These are phyloP conservation scores for Apiospora kogelbergensis DNA, from an alignment of 2,329 filamentous ascomycete genomes.

Conservation along the genomic window DNA sequence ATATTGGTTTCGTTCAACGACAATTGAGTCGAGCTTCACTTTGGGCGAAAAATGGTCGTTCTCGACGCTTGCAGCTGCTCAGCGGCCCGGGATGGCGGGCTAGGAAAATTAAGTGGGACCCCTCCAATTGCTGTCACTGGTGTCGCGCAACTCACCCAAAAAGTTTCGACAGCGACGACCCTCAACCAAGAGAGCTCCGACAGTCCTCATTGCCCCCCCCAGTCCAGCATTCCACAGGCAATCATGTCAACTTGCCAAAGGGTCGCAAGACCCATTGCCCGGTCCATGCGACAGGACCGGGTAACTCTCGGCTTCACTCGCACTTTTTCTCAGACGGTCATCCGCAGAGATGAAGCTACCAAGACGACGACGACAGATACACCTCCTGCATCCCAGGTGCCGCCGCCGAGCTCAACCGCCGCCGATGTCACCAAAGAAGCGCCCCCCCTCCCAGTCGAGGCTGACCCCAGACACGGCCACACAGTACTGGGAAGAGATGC, in stretches of 20 bases:
- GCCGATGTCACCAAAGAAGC: conserved; percentile 13
- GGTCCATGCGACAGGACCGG: conserved; percentile 48
- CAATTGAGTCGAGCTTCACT: not conserved
- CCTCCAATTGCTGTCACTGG: not conserved
- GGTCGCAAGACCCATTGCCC: conserved; percentile 55
- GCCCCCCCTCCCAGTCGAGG: conserved; percentile 35
- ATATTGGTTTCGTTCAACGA: not conserved
- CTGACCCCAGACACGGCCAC: conserved; percentile 70
- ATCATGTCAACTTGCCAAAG: conserved; percentile 61
- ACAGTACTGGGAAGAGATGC: conserved; percentile 62
- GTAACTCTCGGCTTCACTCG: conserved; percentile 29
- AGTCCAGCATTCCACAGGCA: conserved; percentile 10
- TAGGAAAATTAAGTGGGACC: conserved; percentile 1
- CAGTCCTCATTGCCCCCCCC: conserved; percentile 5
- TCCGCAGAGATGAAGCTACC: conserved; percentile 35
- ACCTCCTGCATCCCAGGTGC: conserved; percentile 15
- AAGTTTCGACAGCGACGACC: conserved; percentile 11
- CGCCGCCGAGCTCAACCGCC: conserved; percentile 21
- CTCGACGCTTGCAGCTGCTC: not conserved
- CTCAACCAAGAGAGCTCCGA: not conserved
- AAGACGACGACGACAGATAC: conserved; percentile 28
- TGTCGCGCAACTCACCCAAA: conserved; percentile 11
- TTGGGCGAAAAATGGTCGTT: not conserved
- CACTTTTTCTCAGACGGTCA: conserved; percentile 36
- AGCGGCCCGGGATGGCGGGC: not conserved